A percentile compares a stretch with the other conserved stretches of the same genome.
Evolutionary conservation across 2,329 filamentous ascomycete species (phyloP).

Genomic region (Colletotrichum sp.): DNA sequence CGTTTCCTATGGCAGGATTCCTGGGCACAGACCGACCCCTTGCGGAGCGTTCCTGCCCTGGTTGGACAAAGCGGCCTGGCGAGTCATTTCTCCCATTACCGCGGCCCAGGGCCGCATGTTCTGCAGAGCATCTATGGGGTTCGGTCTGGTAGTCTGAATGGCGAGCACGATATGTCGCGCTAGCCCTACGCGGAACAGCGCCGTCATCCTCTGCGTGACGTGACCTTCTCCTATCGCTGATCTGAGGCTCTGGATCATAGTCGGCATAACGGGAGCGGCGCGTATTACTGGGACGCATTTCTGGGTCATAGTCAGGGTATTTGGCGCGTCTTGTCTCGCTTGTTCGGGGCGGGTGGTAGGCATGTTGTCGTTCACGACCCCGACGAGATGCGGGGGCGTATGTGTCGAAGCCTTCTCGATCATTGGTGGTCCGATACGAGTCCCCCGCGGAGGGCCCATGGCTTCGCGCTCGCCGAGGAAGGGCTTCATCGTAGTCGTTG

Average conservation of each 20-base stretch:
- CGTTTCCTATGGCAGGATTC: neutral
- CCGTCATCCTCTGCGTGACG: neutral
- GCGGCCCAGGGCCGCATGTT: neutral
- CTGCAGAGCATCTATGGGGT: neutral
- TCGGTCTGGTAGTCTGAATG: neutral
- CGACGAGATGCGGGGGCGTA: neutral
- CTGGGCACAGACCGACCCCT: slow-evolving; percentile 15
- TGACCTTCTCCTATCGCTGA: neutral
- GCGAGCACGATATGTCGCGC: neutral
- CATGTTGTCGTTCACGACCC: slow-evolving; percentile 10
- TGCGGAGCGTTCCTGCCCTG: neutral
- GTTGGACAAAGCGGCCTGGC: neutral
- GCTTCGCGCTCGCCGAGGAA: neutral
- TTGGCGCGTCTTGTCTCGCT: slow-evolving; percentile 15
- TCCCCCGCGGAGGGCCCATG: neutral
- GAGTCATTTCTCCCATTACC: neutral
- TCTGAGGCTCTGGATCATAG: neutral
- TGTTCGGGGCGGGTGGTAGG: slow-evolving; percentile 16
- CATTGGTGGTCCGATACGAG: neutral
- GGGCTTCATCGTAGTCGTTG: neutral
- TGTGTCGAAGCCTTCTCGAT: neutral
- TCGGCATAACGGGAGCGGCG: neutral
- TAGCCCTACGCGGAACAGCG: neutral
- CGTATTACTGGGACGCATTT: neutral
- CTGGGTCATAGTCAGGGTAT: slow-evolving; percentile 11